These are phyloP conservation scores for Ogataea nakhonphanomensis DNA, from an alignment of 805 yeast species.

Conservation along the genomic window DNA sequence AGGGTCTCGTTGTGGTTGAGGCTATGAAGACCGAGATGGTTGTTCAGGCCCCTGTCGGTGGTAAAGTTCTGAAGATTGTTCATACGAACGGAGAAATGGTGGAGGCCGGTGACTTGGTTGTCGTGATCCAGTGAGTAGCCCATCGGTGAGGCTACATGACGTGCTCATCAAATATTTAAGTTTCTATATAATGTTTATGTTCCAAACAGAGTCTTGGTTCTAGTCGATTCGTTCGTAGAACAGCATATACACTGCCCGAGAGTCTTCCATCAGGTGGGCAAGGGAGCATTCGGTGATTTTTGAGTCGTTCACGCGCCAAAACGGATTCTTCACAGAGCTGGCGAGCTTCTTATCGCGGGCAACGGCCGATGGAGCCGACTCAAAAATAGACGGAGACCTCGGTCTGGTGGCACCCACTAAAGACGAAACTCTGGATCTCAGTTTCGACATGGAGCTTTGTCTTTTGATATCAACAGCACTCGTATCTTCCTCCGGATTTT, in stretches of 20 bases:
- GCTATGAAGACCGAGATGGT: slow-evolving; percentile 99
- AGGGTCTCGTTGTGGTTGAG: slow-evolving; percentile 84
- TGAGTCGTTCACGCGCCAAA: slow-evolving; percentile 85
- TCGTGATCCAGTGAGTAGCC: slow-evolving; percentile 44
- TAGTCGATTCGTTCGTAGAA: slow-evolving; percentile 63
- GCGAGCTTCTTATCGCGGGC: slow-evolving; percentile 45
- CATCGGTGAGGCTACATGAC: neutral
- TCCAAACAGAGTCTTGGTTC: neutral
- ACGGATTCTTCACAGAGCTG: slow-evolving; percentile 55
- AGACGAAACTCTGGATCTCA: slow-evolving; percentile 24
- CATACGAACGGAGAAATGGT: slow-evolving; percentile 94
- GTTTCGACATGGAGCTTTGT: slow-evolving; percentile 16
- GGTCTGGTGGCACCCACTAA: slow-evolving; percentile 17
- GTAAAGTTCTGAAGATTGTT: slow-evolving; percentile 67
- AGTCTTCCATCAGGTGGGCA: slow-evolving; percentile 61
- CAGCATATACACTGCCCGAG: slow-evolving; percentile 78
- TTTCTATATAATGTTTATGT: neutral
- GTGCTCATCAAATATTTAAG: neutral
- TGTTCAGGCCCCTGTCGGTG: slow-evolving; percentile 66
- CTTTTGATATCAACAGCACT: slow-evolving; percentile 5
- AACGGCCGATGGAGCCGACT: neutral
- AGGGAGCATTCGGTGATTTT: slow-evolving; percentile 58
- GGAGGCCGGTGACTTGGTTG: slow-evolving; percentile 94
- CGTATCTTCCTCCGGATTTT: neutral
- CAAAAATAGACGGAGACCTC: slow-evolving; percentile 11